phyloP scores from a whole-genome alignment of 805 yeast species.

The Candida maris region DNA sequence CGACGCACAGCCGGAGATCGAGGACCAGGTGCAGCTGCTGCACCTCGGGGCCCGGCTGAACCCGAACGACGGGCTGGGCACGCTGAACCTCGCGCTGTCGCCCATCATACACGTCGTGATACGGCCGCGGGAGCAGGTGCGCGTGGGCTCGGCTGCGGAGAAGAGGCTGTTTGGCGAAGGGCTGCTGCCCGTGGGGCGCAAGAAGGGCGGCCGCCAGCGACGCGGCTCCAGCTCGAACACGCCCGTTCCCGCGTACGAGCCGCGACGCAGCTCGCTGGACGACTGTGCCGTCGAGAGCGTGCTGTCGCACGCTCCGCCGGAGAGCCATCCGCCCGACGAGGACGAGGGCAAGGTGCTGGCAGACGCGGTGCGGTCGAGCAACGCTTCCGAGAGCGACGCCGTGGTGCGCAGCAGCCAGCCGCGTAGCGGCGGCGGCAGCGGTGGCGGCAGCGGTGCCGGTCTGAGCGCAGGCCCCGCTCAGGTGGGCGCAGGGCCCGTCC shows the following conservation, averaged over 20 bases:
- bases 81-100: constrained; percentile 24
- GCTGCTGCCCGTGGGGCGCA: constrained; percentile 11
- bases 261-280: neutral
- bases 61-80: constrained; percentile 20
- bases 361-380: neutral
- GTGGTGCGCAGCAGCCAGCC: too few species aligned
- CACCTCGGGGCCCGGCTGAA: constrained; percentile 30
- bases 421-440: too few species aligned
- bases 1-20: constrained; percentile 13
- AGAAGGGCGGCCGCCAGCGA: constrained; percentile 15
- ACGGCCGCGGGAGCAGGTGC: constrained; percentile 25
- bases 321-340: too few species aligned
- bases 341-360: too few species aligned
- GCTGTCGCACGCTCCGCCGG: neutral
- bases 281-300: neutral
- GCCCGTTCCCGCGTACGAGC: constrained; percentile 24
- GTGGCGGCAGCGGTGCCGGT: too few species aligned
- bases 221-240: constrained; percentile 24
- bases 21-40: constrained; percentile 30
- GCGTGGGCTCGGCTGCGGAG: constrained; percentile 9
- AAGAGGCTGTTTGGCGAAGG: constrained; percentile 18
- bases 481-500: too few species aligned
- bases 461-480: too few species aligned
- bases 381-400: neutral
- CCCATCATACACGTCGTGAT: constrained; percentile 29